Evolutionary conservation across 2,329 filamentous ascomycete genomes (phyloP), one percentile per base, ranked within the genome.

Genomic region (Stagonosporopsis chrysanthemi): DNA sequence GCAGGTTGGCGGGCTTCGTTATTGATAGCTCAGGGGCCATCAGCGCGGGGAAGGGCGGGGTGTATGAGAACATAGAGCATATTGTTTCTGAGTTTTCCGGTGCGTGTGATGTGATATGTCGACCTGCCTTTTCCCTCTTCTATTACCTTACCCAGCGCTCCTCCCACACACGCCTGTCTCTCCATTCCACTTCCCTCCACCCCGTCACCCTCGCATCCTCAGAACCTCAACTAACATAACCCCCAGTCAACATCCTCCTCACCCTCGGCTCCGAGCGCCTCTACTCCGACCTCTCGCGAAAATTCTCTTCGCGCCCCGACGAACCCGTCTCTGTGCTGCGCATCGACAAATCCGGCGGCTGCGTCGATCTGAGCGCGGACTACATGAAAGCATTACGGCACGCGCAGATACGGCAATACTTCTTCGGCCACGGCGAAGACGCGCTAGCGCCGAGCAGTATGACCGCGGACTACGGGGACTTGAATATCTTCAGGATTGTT

Each of bases 371-470:
- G 44, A 89, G 92, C 62, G 85, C 88, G 35, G 73, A 79, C 0
- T 96, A 91, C 74, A 86, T 93, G 82, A 90, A 91, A 68, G 83
- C 87, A 15, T 79, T 86, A 5, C 85, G 90, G 41, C 90, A 96
- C 69, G 86, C 89, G 0, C 85, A 90, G 47, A 92, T 97, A 49
- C 89, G 90, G 64, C 89, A 93, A 67, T 99, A 99, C 77, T 99
- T 99, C 80, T 99, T 97, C 73, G 95, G 95, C 9, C 89, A 90
- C 61, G 72, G 72, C 47, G 68, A 84, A 1, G 88, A 86, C 60
- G 85, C 90, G 56, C 81, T 99, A 2, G 95, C 90, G 42, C 95
- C 95, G 0, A 90, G 93, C 67, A 96, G 92, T 6, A 91, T 96
- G 69, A 89, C 90, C 57, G 86, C 96, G 4, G 88, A 92, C 61